Evolutionary conservation across 2,329 filamentous ascomycete genomes (phyloP).

Genomic region (Fusarium illudens): DNA sequence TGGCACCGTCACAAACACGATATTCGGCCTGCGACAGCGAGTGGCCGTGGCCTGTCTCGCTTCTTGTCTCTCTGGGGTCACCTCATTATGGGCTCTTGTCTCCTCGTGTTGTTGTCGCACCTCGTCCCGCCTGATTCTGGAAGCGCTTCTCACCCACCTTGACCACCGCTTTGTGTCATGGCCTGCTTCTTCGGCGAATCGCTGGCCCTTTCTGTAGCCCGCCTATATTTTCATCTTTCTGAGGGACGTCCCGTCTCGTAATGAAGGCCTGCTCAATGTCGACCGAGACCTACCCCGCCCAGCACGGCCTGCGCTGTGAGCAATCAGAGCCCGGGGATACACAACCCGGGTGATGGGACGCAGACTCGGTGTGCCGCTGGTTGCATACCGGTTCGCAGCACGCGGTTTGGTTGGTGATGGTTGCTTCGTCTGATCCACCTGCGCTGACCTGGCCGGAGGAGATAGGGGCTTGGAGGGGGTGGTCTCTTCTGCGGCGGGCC

Average conservation of each 20-base stretch:
- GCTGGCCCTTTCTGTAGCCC: constrained; percentile 32
- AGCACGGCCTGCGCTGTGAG: constrained; percentile 16
- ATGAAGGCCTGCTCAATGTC: constrained; percentile 17
- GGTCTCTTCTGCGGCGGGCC: constrained; percentile 30
- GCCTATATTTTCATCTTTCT: constrained; percentile 12
- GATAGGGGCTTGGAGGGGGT: constrained; percentile 23
- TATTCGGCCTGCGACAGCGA: constrained; percentile 1
- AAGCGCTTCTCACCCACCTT: constrained; percentile 10
- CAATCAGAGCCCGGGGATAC: constrained; percentile 34
- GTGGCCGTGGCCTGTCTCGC: neutral
- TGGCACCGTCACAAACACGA: constrained; percentile 22
- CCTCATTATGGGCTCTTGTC: constrained; percentile 5
- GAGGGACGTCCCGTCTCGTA: constrained; percentile 14
- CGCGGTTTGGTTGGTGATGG: constrained; percentile 37
- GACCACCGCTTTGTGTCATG: constrained; percentile 29
- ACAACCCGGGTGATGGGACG: constrained; percentile 27
- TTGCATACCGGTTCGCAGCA: constrained; percentile 37
- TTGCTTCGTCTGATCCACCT: constrained; percentile 37
- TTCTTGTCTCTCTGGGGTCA: constrained; percentile 3
- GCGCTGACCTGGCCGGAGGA: constrained; percentile 37
- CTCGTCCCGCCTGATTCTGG: constrained; percentile 11
- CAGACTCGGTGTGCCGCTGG: constrained; percentile 41
- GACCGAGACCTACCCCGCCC: constrained; percentile 27
- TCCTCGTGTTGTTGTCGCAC: constrained; percentile 18
- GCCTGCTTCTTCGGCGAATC: constrained; percentile 29